Base-by-base conservation (phyloP, 352 stramenopile species). In the Phytophthora aleatoria region DNA sequence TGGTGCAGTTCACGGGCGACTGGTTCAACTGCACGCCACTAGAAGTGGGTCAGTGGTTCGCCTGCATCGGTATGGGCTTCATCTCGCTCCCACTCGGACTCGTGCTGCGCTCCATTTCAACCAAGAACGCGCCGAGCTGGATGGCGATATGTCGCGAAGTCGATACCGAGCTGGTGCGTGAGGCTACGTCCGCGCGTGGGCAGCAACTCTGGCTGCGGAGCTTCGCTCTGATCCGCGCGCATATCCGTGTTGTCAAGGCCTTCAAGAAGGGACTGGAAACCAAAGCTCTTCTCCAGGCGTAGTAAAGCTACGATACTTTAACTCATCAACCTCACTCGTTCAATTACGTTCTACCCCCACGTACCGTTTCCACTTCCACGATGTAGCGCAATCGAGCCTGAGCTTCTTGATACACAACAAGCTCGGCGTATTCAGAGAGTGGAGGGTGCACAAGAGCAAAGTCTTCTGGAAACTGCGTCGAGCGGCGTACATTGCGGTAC, bases 1-100 rank as follows among this genome's bases (percentile, higher is more conserved):
- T 99, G 60, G 90, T 99, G 28, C 75, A 99, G 74, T 96, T 89
- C 50, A 97, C 93, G 26, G 94, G 92, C 39, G 43, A 76, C 31
- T 79, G 63, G 56, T 86, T 89, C 67, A 81, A 81, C 44, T 83
- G 75, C 66, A 60, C 75, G 33, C 72, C 77, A 35, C 62, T 89
- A 1, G 13, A 73, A 30, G 47, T 71, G 16, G 47, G 50, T 50
- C 70, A 89, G 33, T 89, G 79, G 79, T 68, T 83, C 45, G 63
- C 76, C 53, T 89, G 79, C 54, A 78, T 89, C n/a, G 77, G 60
- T 9, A 69, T 89, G 36, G 79, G 79, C 27, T 71, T 71, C 58
- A 13, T 85, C 11, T 83, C 76, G 28, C 59, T 85, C 8, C 79
- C 79, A 3, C 49, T 88, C 3, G 76, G 79, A 5, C 60, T 88